Evolutionary conservation across 2,329 filamentous ascomycete genomes (phyloP).

Genomic region (Ophiosphaerella narmari): DNA sequence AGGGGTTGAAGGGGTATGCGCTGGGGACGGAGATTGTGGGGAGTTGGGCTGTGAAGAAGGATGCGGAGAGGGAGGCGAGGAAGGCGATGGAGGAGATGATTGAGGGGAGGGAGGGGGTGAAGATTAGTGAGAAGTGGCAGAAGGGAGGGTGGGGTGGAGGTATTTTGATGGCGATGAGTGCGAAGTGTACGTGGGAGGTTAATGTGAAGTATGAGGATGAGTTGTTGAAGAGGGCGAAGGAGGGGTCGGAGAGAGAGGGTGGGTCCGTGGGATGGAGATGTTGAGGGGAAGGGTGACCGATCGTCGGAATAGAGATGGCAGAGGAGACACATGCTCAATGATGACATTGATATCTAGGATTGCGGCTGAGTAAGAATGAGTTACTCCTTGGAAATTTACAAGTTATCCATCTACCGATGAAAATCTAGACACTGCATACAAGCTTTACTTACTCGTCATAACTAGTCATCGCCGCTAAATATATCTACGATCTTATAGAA

Average conservation of each 20-base stretch:
- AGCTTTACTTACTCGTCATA: no score
- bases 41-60: constrained; percentile 4
- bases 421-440: no score
- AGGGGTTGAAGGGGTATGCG: constrained; percentile 5
- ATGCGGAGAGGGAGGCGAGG: constrained; percentile 14
- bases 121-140: constrained; percentile 14
- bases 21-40: constrained; percentile 9
- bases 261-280: not conserved
- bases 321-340: no score
- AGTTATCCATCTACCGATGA: no score
- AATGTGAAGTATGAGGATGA: constrained; percentile 24
- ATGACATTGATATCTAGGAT: no score
- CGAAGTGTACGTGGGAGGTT: constrained; percentile 21
- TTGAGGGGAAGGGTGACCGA: not conserved
- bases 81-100: constrained; percentile 17
- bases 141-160: constrained; percentile 9
- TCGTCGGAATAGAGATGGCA: not conserved
- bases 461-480: no score
- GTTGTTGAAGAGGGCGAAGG: constrained; percentile 15
- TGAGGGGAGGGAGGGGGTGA: constrained; percentile 3
- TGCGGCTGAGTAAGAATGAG: no score
- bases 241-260: constrained; percentile 5
- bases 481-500: no score
- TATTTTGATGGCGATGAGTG: constrained; percentile 21
- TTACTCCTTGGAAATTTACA: no score